Conservation (phyloP, 1,139 yeast species). For the Debaryomycetaceae sp. region DNA sequence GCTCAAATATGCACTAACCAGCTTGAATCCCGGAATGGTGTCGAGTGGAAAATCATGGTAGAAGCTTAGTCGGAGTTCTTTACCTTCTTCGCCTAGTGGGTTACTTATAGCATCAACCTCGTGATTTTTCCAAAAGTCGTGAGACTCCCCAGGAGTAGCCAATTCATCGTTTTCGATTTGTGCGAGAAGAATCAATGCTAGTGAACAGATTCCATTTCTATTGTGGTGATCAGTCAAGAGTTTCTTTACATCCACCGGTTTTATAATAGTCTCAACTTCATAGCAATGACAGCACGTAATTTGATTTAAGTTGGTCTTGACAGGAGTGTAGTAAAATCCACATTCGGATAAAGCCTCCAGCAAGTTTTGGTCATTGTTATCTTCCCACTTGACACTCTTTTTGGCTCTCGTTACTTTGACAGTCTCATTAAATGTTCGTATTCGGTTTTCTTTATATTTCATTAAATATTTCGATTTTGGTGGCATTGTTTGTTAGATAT, state of each 20-base stretch:
- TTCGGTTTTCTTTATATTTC: conserved; percentile 8
- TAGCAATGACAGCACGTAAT: conserved; percentile 63
- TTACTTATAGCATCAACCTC: conserved; percentile 21
- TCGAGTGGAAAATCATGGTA: conserved; percentile 59
- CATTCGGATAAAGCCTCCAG: conserved; percentile 40
- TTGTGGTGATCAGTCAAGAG: conserved; percentile 45
- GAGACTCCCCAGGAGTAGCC: neutral
- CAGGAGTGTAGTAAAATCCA: conserved; percentile 73
- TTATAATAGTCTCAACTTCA: conserved; percentile 31
- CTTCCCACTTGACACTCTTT: conserved; percentile 2
- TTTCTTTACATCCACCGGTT: conserved; percentile 18
- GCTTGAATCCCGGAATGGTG: conserved; percentile 23
- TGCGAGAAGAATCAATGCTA: conserved; percentile 29
- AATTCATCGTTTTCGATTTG: conserved; percentile 9
- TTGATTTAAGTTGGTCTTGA: conserved; percentile 40
- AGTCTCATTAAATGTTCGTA: conserved; percentile 8
- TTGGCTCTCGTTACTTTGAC: conserved; percentile 1
- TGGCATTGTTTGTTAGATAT: conserved; percentile 5
- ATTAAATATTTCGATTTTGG: conserved; percentile 7
- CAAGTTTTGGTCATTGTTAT: conserved; percentile 7
- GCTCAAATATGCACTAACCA: conserved; percentile 40
- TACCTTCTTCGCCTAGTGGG: conserved; percentile 26
- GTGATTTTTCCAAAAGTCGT: conserved; percentile 18
- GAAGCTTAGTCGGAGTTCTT: conserved; percentile 45
- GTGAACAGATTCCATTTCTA: conserved; percentile 46